A percentile compares a stretch with the other conserved stretches of the same genome.
phyloP scores from a whole-genome alignment of 2,329 filamentous ascomycete species.

The Monosporascus sp. region DNA sequence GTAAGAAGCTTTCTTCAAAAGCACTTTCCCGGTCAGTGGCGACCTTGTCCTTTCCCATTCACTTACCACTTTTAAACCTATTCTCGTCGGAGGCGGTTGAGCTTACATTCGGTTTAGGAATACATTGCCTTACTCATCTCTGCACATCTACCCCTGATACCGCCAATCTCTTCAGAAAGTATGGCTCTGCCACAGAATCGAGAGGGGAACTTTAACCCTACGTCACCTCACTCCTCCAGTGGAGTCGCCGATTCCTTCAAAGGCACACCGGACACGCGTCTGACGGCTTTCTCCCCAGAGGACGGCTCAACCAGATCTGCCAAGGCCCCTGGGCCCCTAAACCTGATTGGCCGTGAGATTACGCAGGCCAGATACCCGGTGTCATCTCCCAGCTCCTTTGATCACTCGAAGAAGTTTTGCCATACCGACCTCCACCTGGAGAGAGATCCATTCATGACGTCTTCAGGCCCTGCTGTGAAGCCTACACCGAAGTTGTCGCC shows the following conservation, averaged over 20 bases:
- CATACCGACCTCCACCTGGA: slow-evolving; percentile 17
- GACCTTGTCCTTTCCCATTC: too few relatives aligned
- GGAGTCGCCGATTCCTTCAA: slow-evolving; percentile 52
- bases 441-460: slow-evolving; percentile 52
- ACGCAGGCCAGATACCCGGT: slow-evolving; percentile 18
- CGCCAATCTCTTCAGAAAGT: slow-evolving; percentile 9
- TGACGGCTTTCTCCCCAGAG: slow-evolving; percentile 60
- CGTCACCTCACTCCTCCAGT: slow-evolving; percentile 47
- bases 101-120: too few relatives aligned
- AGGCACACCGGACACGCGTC: slow-evolving; percentile 59
- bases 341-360: slow-evolving; percentile 23
- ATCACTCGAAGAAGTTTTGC: slow-evolving; percentile 16
- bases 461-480: slow-evolving; percentile 25
- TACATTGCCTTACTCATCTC: not conserved
- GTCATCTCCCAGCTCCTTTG: slow-evolving; percentile 17
- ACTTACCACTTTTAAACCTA: too few relatives aligned
- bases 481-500: slow-evolving; percentile 52
- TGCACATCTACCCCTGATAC: slow-evolving; percentile 4
- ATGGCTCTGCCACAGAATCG: slow-evolving; percentile 35
- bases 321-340: slow-evolving; percentile 30
- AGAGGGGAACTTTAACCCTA: slow-evolving; percentile 36
- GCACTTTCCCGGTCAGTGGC: too few relatives aligned
- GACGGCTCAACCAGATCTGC: slow-evolving; percentile 43
- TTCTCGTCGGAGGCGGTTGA: too few relatives aligned
- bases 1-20: too few relatives aligned